phyloP scores from a whole-genome alignment of 208 protist genomes.

The Trypanosoma melophagium region DNA sequence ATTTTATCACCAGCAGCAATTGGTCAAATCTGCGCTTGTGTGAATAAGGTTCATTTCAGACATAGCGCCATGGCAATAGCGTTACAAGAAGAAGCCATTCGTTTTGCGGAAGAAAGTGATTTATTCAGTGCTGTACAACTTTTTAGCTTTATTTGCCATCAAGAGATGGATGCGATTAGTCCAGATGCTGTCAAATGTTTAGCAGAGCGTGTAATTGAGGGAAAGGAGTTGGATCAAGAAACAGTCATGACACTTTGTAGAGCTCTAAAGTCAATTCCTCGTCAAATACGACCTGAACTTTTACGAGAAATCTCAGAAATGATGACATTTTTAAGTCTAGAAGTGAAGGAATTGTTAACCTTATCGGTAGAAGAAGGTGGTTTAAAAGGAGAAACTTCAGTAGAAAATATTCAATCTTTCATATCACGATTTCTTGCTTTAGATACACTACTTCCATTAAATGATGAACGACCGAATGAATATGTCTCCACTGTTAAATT shows the following conservation, averaged over 20 bases:
- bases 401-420: conserved; percentile 37
- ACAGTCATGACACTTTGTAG: conserved; percentile 42
- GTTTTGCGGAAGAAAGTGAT: conserved; percentile 67
- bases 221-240: conserved; percentile 51
- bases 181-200: conserved; percentile 62
- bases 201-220: conserved; percentile 62
- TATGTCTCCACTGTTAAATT: conserved; percentile 18
- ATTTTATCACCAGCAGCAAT: conserved; percentile 40
- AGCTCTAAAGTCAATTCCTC: conserved; percentile 46
- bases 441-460: conserved; percentile 21
- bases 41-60: conserved; percentile 44
- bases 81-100: conserved; percentile 60
- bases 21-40: conserved; percentile 45
- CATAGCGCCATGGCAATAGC: conserved; percentile 44
- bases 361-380: conserved; percentile 44
- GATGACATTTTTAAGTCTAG: conserved; percentile 34
- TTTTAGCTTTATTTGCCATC: conserved; percentile 62
- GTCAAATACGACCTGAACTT: conserved; percentile 31
- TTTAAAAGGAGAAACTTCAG: conserved; percentile 34
- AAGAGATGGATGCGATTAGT: conserved; percentile 49
- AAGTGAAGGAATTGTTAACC: conserved; percentile 42
- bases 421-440: conserved; percentile 32
- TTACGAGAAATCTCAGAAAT: conserved; percentile 48
- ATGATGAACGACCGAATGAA: conserved; percentile 21
- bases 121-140: conserved; percentile 60